These are phyloP conservation scores for Stephania yunnanensis DNA, from an alignment of 164 flowering plant genomes.

Conservation along the genomic window DNA sequence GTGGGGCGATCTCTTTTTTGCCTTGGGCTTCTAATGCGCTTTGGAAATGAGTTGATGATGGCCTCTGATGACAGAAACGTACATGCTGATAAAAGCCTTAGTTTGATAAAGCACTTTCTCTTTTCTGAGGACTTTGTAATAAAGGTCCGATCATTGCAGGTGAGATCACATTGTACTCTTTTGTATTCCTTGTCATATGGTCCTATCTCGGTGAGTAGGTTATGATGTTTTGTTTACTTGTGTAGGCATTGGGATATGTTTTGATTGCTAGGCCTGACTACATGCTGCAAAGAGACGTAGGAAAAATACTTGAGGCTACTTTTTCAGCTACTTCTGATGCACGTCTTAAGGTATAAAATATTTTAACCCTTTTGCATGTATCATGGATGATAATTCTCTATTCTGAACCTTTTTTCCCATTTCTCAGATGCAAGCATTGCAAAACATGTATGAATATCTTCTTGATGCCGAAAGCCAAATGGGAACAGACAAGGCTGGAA, in stretches of 20 bases:
- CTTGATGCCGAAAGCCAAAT: conserved; percentile 87
- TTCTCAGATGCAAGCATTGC: conserved; percentile 83
- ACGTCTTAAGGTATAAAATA: conserved; percentile 64
- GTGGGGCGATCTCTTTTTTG: conserved; percentile 86
- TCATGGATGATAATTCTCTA: background rate
- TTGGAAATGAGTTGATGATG: conserved; percentile 58
- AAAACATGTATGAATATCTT: conserved; percentile 88
- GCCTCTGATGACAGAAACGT: conserved; percentile 29
- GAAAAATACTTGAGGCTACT: conserved; percentile 66
- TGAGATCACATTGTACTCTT: conserved; percentile 16
- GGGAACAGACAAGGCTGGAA: conserved; percentile 45
- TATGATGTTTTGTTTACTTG: conserved; percentile 10
- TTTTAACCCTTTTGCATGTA: background rate
- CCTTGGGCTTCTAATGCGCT: conserved; percentile 85
- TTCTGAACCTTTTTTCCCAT: conserved; percentile 11
- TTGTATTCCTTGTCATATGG: background rate
- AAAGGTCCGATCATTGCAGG: conserved; percentile 88
- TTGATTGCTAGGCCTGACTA: conserved; percentile 81
- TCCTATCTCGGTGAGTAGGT: conserved; percentile 6
- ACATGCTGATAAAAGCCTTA: conserved; percentile 43
- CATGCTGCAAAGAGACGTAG: conserved; percentile 83
- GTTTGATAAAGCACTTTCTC: conserved; percentile 64
- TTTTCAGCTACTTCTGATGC: conserved; percentile 57
- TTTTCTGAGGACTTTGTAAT: conserved; percentile 58
- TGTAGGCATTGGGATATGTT: conserved; percentile 84